These are phyloP conservation scores for Parsonsia alboflavescens DNA, from an alignment of 257 asterid species.

Conservation along the genomic window DNA sequence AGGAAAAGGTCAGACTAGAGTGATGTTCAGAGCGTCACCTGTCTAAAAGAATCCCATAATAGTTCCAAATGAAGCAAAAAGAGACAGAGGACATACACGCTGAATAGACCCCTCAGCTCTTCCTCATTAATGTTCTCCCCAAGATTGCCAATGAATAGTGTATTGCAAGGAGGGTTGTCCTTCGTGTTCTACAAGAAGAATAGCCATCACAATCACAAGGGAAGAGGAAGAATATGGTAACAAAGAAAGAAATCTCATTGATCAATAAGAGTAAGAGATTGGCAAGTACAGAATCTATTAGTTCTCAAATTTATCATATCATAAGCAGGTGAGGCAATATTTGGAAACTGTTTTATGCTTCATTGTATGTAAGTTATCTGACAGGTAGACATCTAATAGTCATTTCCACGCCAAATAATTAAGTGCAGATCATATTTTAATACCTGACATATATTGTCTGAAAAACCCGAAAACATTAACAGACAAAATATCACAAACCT, in stretches of 20 bases:
- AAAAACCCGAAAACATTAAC: too few relatives aligned
- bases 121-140: slow-evolving; percentile 96
- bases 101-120: slow-evolving; percentile 82
- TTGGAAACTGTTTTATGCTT: not conserved
- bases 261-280: not conserved
- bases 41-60: slow-evolving; percentile 2
- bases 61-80: slow-evolving; percentile 2
- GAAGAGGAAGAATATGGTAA: not conserved
- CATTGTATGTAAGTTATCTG: not conserved
- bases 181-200: slow-evolving; percentile 65
- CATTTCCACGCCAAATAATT: not conserved
- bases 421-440: not conserved
- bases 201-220: slow-evolving; percentile 4
- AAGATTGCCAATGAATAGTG: slow-evolving; percentile 95
- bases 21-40: slow-evolving; percentile 12
- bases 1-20: not conserved
- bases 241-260: not conserved
- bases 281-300: not conserved
- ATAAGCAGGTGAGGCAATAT: not conserved
- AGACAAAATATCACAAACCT: too few relatives aligned
- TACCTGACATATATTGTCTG: not conserved
- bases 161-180: slow-evolving; percentile 98
- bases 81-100: slow-evolving; percentile 40
- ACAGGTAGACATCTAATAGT: not conserved
- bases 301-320: not conserved